Base-by-base conservation (phyloP, 208 protist species). In the Trypanosomatidae sp. region DNA sequence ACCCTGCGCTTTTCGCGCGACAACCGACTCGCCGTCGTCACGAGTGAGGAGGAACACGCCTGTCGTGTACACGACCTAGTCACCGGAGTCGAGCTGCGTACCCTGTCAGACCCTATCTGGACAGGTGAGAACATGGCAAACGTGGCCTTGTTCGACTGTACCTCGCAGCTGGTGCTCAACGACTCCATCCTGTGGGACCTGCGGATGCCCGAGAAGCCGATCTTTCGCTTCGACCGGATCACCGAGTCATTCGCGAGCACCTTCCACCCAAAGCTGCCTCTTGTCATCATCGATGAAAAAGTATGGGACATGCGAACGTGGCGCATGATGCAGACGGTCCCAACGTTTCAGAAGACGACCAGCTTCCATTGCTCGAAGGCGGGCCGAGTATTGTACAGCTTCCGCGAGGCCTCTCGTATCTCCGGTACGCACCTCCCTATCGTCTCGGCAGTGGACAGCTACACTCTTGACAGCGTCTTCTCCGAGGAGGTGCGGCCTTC, bases 131-230 rank as follows among this genome's bases (percentile, higher is more conserved):
- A 95, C 72, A 50, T 73, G 30, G 71, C 89, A 49, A 95, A 93
- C 70, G 82, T 94, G 4, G 92, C 92, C 10, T 81, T 87, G 13
- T 95, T 97, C 80, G 87, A 97, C 74, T n/a, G 64, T 22, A 80
- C 82, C 30, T 91, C 88, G 44, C 80, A 85, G 36, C 84, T 97
- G 43, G 81, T 97, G 43, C 62, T 97, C n/a, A 89, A 91, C 66
- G 92, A 97, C 71, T 90, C 90, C 4, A 82, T 95, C 67, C 66
- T 97, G 56, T 97, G 92, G 91, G 92, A 97, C 76, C 69, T 92
- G 77, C 84, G 92, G 1, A 88, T 81, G 56, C 69, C 67, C 41
- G 80, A 90, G 36, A 84, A 83, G 56, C 90, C 92, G 15, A 80
- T 95, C 66, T 92, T 89, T 66, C 85, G 90, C 56, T 97, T 97